phyloP scores from a whole-genome alignment of 2,329 filamentous ascomycete species.

The Xylariaceae sp. region DNA sequence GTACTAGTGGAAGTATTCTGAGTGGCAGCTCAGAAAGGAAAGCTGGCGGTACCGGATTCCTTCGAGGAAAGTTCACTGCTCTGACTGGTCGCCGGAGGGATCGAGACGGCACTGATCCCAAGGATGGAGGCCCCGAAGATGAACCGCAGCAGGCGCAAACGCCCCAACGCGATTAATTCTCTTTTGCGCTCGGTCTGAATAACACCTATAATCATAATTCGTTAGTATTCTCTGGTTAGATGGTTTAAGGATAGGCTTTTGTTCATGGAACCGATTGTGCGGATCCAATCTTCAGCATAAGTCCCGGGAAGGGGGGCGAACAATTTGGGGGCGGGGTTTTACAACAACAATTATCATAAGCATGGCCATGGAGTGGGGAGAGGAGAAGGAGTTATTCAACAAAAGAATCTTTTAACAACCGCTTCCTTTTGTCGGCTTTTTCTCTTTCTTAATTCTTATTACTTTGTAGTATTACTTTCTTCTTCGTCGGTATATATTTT shows the following conservation, averaged over 20 bases:
- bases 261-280: neutral
- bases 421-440: neutral
- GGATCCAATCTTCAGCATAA: neutral
- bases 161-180: neutral
- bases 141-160: slow-evolving; percentile 12
- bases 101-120: slow-evolving; percentile 19
- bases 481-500: neutral
- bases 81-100: slow-evolving; percentile 28
- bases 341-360: neutral
- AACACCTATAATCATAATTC: neutral
- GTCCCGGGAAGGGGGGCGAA: neutral
- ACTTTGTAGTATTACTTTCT: neutral
- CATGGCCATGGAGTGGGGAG: slow-evolving; percentile 14
- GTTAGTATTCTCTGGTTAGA: neutral
- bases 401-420: neutral
- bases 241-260: neutral
- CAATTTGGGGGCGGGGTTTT: neutral
- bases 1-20: slow-evolving; percentile 17
- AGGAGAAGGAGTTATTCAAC: neutral
- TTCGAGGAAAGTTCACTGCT: slow-evolving; percentile 36
- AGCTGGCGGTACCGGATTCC: slow-evolving; percentile 30
- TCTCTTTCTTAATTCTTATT: neutral
- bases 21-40: slow-evolving; percentile 20
- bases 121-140: slow-evolving; percentile 13
- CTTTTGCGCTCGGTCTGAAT: too few species aligned